Percentiles rank a stretch among this genome's conserved stretches.
Conservation (phyloP, 176 grass and related monocot genomes). For the Oropetium thomaeum region DNA sequence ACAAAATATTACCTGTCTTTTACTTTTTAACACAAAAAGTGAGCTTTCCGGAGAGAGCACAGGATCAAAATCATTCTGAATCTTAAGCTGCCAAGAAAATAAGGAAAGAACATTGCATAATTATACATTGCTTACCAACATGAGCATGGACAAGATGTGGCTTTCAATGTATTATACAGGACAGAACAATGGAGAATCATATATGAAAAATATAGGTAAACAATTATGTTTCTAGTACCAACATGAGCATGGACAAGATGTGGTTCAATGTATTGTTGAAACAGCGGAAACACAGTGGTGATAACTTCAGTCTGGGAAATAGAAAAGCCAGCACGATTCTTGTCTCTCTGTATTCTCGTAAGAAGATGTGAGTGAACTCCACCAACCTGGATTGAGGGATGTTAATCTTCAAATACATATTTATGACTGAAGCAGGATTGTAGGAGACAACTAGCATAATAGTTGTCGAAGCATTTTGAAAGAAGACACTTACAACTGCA, state of each 20-base stretch:
- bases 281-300: constrained; percentile 92
- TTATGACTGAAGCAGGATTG: constrained; percentile 2
- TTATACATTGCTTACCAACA: constrained; percentile 10
- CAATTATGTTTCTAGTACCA: constrained; percentile 74
- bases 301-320: constrained; percentile 97
- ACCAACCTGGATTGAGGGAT: constrained; percentile 63
- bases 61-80: constrained; percentile 99
- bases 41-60: constrained; percentile 98
- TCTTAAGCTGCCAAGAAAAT: constrained; percentile 76
- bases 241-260: constrained; percentile 99
- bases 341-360: constrained; percentile 95
- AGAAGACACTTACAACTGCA: constrained; percentile 85
- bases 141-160: no score
- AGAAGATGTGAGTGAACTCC: constrained; percentile 98
- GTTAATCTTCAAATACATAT: constrained; percentile 23
- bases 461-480: constrained; percentile 24
- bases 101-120: constrained; percentile 28
- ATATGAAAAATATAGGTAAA: constrained; percentile 21
- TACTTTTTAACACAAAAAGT: constrained; percentile 96
- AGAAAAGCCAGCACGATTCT: constrained; percentile 73
- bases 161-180: no score
- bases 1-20: constrained; percentile 56
- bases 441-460: constrained; percentile 10
- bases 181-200: not conserved
- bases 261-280: constrained; percentile 97